These are phyloP conservation scores for Aspergillus hortae DNA, from an alignment of 2,329 filamentous ascomycete species.

Conservation along the genomic window DNA sequence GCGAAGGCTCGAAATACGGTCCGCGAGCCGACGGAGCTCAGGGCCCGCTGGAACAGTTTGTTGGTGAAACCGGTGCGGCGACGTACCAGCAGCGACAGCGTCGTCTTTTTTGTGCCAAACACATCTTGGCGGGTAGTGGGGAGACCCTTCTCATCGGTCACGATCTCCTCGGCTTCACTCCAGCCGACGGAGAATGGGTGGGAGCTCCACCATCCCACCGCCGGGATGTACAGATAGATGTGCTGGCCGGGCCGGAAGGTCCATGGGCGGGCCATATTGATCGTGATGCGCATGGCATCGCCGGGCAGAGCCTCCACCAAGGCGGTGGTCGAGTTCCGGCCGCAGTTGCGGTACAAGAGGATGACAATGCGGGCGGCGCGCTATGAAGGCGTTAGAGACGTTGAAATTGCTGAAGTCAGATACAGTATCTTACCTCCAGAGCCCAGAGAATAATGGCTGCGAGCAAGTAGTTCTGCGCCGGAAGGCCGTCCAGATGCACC, in stretches of 20 bases:
- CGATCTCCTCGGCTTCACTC: slow-evolving; percentile 57
- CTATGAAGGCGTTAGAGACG: slow-evolving; percentile 15
- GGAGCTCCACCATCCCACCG: slow-evolving; percentile 65
- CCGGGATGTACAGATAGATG: slow-evolving; percentile 68
- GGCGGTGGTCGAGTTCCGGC: slow-evolving; percentile 59
- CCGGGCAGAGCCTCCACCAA: slow-evolving; percentile 65
- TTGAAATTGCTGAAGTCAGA: neutral
- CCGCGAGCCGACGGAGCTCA: slow-evolving; percentile 48
- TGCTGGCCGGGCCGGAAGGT: slow-evolving; percentile 68
- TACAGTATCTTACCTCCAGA: slow-evolving; percentile 49
- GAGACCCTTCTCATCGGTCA: slow-evolving; percentile 38
- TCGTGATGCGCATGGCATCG: slow-evolving; percentile 66
- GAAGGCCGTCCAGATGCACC: slow-evolving; percentile 69
- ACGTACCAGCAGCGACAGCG: slow-evolving; percentile 78
- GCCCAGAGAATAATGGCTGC: slow-evolving; percentile 74
- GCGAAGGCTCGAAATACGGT: slow-evolving; percentile 69
- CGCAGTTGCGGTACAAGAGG: slow-evolving; percentile 63
- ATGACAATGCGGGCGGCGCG: slow-evolving; percentile 61
- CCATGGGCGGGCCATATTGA: slow-evolving; percentile 65
- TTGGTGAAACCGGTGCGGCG: slow-evolving; percentile 86
- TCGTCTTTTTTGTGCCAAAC: slow-evolving; percentile 49
- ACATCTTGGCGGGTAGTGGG: slow-evolving; percentile 51
- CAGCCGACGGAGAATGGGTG: slow-evolving; percentile 79
- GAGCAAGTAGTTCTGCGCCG: slow-evolving; percentile 71
- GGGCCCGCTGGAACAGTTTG: slow-evolving; percentile 69